Conservation (phyloP, 768 basidiomycete genomes). For the Lyophyllum decastes region DNA sequence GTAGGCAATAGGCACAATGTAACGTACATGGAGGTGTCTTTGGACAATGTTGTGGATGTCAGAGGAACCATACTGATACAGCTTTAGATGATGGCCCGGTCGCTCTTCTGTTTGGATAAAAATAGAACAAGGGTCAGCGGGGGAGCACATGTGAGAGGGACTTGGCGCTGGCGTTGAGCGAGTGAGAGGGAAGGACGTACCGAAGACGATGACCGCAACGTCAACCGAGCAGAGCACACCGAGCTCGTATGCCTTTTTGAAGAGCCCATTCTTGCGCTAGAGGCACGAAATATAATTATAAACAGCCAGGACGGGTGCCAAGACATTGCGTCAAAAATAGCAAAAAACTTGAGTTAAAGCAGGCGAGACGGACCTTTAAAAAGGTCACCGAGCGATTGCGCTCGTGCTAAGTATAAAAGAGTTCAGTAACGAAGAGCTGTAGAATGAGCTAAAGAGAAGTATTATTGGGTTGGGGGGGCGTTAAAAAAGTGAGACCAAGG, state of each 20-base stretch:
- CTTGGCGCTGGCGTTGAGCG: conserved; percentile 3
- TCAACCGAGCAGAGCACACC: conserved; percentile 90
- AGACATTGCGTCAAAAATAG: conserved; percentile 65
- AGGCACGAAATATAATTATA: conserved; percentile 22
- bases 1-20: background rate
- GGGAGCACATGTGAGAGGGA: background rate
- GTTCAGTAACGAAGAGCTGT: conserved; percentile 3
- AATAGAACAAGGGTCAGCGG: conserved; percentile 38
- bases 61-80: conserved; percentile 78
- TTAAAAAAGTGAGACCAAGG: background rate
- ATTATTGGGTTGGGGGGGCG: conserved; percentile 23
- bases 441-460: conserved; percentile 5
- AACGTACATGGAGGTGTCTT: conserved; percentile 53
- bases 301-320: conserved; percentile 40
- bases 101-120: conserved; percentile 64
- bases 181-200: conserved; percentile 19
- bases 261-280: conserved; percentile 86
- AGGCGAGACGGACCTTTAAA: conserved; percentile 65
- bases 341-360: conserved; percentile 36
- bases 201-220: conserved; percentile 87
- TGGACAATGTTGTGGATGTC: conserved; percentile 73
- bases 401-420: conserved; percentile 71
- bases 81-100: conserved; percentile 76
- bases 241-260: conserved; percentile 90
- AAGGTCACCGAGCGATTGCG: conserved; percentile 91